phyloP scores from a whole-genome alignment of 768 basidiomycete genomes.

The Amanita thiersii region DNA sequence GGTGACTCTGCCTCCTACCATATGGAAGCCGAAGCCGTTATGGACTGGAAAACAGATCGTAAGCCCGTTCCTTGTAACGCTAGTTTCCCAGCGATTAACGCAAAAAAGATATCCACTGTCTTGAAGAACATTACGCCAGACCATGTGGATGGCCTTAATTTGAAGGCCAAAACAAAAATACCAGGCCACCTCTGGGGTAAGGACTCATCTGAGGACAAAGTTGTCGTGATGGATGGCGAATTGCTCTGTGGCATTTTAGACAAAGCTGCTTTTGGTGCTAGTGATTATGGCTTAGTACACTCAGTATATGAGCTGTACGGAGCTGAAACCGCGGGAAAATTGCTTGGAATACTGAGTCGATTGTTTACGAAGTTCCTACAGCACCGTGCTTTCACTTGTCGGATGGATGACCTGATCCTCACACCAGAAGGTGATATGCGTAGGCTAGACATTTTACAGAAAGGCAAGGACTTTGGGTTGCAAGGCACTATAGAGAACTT shows the following conservation, averaged over 20 bases:
- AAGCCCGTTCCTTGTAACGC: not conserved
- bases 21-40: conserved; percentile 83
- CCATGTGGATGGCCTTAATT: conserved; percentile 72
- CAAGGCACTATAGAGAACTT: conserved; percentile 88
- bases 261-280: conserved; percentile 95
- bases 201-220: conserved; percentile 76
- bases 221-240: conserved; percentile 89
- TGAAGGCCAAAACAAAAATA: conserved; percentile 84
- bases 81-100: conserved; percentile 3
- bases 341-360: conserved; percentile 88
- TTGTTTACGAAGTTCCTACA: conserved; percentile 97
- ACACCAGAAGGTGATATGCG: conserved; percentile 72
- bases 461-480: conserved; percentile 68
- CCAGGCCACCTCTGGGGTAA: conserved; percentile 80
- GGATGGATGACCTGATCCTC: conserved; percentile 95
- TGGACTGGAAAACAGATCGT: conserved; percentile 99
- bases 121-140: conserved; percentile 85
- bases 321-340: conserved; percentile 77
- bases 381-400: conserved; percentile 94
- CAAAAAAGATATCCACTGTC: conserved; percentile 88
- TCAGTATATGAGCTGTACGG: conserved; percentile 96
- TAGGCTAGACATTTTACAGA: conserved; percentile 58
- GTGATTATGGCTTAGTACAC: conserved; percentile 93
- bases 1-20: conserved; percentile 79
- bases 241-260: conserved; percentile 91